Base-by-base conservation (phyloP, 345 rosid genomes). In the Firmiana major region DNA sequence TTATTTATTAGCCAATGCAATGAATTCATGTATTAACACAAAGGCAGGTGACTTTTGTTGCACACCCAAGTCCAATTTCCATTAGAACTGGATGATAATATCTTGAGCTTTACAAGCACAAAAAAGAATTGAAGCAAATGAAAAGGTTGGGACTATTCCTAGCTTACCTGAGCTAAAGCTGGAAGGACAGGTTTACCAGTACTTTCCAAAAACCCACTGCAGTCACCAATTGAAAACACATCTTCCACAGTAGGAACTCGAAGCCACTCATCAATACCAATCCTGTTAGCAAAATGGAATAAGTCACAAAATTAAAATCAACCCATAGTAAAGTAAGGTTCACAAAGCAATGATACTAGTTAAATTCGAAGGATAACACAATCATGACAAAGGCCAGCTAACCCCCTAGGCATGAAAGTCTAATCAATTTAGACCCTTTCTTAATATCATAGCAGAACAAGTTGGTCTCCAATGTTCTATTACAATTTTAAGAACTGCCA, bases 201-300 rank as follows among this genome's bases (percentile, higher is more conserved):
- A 80, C 81, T 85, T 72, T 93, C 99, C 7, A 93, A 87, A 87
- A 91, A 93, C 66, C 97, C 99, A 71, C 98, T 88, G 87, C 98
- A 96, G 85, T 96, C 99, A 66, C 98, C 99, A 76, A 93, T 89
- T 17, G 99, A 88, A 76, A 92, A 93, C 75, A 91, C 88, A 83
- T 96, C 98, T 81, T 87, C 84, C 77, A 86, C 84, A 31, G 93
- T 83, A 38, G 97, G 94, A 81, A 93, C 96, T 73, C 89, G 90
- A 78, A 95, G 91, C 94, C 96, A 93, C 70, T 93, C 92, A 84
- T 95, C 92, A 55, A 93, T 70, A 40, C 98, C 98, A 74, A 93
- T 87, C 90, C 99, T 95, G 86, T 71, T 64, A 68, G 28, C 26
- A 34, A 31, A 51, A 51, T 19, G 73, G 60, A 49, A 66, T 2